phyloP scores from a whole-genome alignment of 352 stramenopile species.

The Elongisporangium senticosum region DNA sequence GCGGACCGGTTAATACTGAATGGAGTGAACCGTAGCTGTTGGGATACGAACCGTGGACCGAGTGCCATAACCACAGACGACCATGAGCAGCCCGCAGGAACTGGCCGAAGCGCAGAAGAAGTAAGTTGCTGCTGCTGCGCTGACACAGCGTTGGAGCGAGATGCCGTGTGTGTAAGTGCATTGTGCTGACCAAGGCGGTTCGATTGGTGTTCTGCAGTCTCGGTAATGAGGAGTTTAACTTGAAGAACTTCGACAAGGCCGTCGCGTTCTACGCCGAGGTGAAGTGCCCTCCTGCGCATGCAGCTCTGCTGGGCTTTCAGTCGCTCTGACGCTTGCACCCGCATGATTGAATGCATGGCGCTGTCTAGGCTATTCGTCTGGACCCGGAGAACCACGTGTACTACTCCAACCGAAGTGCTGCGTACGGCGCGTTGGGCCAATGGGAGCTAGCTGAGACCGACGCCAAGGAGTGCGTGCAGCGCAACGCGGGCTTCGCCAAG shows the following conservation, averaged over 20 bases:
- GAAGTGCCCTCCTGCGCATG: constrained; percentile 5
- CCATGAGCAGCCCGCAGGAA: constrained; percentile 36
- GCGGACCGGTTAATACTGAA: not conserved
- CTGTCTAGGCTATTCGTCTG: constrained; percentile 59
- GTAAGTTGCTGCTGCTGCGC: constrained; percentile 19
- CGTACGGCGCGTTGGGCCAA: constrained; percentile 59
- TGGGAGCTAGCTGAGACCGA: constrained; percentile 71
- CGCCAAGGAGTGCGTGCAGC: constrained; percentile 65
- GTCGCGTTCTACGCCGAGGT: constrained; percentile 74
- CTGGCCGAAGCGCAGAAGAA: constrained; percentile 61
- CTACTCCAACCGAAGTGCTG: constrained; percentile 82
- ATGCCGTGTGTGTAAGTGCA: not conserved
- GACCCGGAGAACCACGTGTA: constrained; percentile 75
- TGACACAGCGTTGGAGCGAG: not conserved
- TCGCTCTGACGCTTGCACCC: not conserved
- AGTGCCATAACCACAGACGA: constrained; percentile 1
- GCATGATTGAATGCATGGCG: too few species aligned
- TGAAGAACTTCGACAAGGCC: constrained; percentile 81
- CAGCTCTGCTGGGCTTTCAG: not conserved
- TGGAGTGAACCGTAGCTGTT: not conserved
- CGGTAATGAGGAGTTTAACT: constrained; percentile 83
- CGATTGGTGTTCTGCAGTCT: constrained; percentile 23
- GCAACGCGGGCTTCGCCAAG: constrained; percentile 71
- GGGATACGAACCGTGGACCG: not conserved
- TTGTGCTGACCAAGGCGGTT: not conserved